A percentile compares a stretch with the other conserved stretches of the same genome.
Conservation (phyloP, 352 stramenopile genomes). For the Pythium myriotylum region DNA sequence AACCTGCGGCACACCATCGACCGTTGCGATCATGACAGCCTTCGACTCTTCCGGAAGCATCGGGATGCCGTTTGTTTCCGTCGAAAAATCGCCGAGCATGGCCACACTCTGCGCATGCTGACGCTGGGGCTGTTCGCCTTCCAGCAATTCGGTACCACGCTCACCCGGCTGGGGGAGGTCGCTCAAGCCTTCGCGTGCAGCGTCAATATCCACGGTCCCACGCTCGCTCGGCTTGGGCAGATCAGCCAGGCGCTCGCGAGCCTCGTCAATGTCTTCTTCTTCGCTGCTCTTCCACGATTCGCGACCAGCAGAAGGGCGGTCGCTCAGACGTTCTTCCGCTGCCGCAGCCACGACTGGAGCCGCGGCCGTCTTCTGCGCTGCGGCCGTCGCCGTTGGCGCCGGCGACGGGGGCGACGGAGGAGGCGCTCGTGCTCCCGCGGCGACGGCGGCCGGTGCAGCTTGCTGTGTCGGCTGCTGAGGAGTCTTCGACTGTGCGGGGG, state of each 20-base stretch:
- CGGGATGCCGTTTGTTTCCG: conserved; percentile 54
- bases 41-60: conserved; percentile 61
- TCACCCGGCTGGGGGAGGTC: not conserved
- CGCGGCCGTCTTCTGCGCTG: not conserved
- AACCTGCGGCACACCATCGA: conserved; percentile 62
- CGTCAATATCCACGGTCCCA: conserved; percentile 22
- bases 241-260: conserved; percentile 19
- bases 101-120: conserved; percentile 67
- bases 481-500: not conserved
- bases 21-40: conserved; percentile 47
- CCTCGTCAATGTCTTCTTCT: conserved; percentile 31
- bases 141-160: conserved; percentile 8
- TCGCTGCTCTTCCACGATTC: conserved; percentile 29
- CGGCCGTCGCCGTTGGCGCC: conserved; percentile 14
- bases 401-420: conserved; percentile 21
- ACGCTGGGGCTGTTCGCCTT: conserved; percentile 27
- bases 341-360: not conserved
- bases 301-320: conserved; percentile 9
- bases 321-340: conserved; percentile 8
- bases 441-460: not conserved
- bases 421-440: not conserved
- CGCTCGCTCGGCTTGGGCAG: not conserved
- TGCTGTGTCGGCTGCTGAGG: conserved; percentile 6
- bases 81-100: conserved; percentile 77
- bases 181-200: conserved; percentile 13